These are phyloP conservation scores for Sesbania bispinosa DNA, from an alignment of 306 rosid species.

Conservation along the genomic window DNA sequence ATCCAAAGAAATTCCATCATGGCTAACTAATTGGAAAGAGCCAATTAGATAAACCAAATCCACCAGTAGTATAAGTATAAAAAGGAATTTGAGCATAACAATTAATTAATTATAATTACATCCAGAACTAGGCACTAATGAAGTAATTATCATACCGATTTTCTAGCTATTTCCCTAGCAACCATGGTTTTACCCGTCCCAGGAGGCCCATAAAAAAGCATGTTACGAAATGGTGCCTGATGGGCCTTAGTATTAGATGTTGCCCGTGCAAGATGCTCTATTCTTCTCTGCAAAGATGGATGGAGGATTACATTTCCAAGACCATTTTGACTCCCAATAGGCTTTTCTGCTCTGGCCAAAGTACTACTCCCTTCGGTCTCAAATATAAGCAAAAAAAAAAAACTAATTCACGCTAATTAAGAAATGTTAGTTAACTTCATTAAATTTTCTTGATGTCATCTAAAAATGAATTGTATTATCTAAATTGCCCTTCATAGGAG, in stretches of 20 bases:
- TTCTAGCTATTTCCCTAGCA: constrained; percentile 93
- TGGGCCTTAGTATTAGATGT: constrained; percentile 91
- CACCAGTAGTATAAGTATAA: background rate
- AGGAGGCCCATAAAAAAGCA: constrained; percentile 98
- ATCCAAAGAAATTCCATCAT: background rate
- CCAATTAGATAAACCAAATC: background rate
- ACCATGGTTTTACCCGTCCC: constrained; percentile 99
- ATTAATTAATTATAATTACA: constrained; percentile 1
- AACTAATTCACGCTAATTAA: too few relatives aligned
- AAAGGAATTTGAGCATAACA: background rate
- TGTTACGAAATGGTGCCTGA: constrained; percentile 95
- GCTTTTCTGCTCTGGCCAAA: constrained; percentile 37
- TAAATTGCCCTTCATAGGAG: too few relatives aligned
- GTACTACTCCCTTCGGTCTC: too few relatives aligned
- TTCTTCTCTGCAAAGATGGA: constrained; percentile 84
- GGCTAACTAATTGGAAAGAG: background rate
- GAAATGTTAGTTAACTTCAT: too few relatives aligned
- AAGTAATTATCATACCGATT: constrained; percentile 58
- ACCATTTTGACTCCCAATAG: constrained; percentile 48
- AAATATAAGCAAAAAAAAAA: too few relatives aligned
- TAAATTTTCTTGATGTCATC: too few relatives aligned
- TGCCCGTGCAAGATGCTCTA: constrained; percentile 87
- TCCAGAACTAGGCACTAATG: background rate
- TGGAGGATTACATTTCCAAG: constrained; percentile 80
- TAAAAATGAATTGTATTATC: too few relatives aligned